Conservation (phyloP, 805 yeast genomes). For the Debaryomyces hansenii region DNA sequence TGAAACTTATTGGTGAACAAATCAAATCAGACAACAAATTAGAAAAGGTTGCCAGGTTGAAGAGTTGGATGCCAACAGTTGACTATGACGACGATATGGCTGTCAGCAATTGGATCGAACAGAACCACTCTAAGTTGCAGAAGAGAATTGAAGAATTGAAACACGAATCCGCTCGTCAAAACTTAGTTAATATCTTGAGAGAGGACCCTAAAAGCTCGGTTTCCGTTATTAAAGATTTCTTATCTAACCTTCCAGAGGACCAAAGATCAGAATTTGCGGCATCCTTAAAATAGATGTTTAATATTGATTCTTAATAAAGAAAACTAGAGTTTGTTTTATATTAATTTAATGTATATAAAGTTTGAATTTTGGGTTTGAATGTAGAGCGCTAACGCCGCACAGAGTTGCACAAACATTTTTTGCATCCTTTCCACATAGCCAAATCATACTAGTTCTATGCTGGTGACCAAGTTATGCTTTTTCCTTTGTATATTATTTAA, state of each 20-base stretch:
- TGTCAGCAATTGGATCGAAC: constrained; percentile 85
- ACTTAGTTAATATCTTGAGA: constrained; percentile 52
- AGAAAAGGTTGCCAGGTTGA: constrained; percentile 82
- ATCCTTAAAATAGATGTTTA: constrained; percentile 17
- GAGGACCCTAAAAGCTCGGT: constrained; percentile 32
- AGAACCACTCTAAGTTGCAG: constrained; percentile 64
- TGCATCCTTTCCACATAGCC: constrained; percentile 3
- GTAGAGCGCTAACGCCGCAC: not conserved
- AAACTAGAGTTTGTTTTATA: not conserved
- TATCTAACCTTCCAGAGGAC: constrained; percentile 33
- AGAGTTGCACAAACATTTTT: not conserved
- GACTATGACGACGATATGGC: constrained; percentile 71
- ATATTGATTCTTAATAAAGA: not conserved
- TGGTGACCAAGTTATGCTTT: not conserved
- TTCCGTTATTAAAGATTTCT: constrained; percentile 35
- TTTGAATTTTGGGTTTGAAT: no score
- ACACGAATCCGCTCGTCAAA: constrained; percentile 64
- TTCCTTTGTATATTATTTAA: not conserved
- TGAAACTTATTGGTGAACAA: constrained; percentile 69
- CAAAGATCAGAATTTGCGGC: constrained; percentile 30
- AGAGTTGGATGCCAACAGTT: constrained; percentile 81
- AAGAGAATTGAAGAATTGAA: constrained; percentile 61
- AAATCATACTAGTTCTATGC: not conserved
- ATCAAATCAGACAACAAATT: constrained; percentile 58
- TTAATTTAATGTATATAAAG: not conserved